Conservation (phyloP, 306 rosid species). For the Vigna nakashimae region DNA sequence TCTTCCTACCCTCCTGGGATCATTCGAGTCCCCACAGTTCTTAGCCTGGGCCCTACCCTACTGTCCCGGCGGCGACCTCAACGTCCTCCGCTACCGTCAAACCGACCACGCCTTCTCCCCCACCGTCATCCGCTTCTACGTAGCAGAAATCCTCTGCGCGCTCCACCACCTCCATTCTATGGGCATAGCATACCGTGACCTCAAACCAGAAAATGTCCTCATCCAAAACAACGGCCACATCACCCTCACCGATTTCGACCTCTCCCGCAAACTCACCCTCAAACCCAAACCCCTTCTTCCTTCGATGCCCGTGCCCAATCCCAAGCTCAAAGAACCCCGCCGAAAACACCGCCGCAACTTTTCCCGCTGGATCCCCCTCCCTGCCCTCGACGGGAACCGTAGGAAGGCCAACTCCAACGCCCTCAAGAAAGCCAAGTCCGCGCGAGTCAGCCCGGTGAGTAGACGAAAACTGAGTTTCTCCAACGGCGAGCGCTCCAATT, state of each 20-base stretch:
- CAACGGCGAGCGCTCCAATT: constrained; percentile 82
- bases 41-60: constrained; percentile 87
- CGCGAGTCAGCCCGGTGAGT: constrained; percentile 92
- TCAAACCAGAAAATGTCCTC: constrained; percentile 94
- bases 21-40: constrained; percentile 60
- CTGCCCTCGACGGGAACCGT: not conserved
- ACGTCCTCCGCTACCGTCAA: constrained; percentile 84
- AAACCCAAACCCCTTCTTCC: constrained; percentile 47
- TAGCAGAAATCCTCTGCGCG: constrained; percentile 87
- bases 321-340: constrained; percentile 38
- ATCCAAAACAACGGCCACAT: constrained; percentile 84
- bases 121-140: constrained; percentile 73
- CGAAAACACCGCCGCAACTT: constrained; percentile 59
- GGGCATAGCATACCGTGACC: constrained; percentile 89
- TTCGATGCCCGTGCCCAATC: constrained; percentile 19
- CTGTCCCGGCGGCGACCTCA: constrained; percentile 95
- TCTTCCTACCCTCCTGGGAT: constrained; percentile 67
- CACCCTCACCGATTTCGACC: constrained; percentile 95
- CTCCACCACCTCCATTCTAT: constrained; percentile 78
- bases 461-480: constrained; percentile 71
- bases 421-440: constrained; percentile 76
- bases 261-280: constrained; percentile 67
- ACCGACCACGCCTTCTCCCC: constrained; percentile 81
- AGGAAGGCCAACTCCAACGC: not conserved
- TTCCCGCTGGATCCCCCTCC: constrained; percentile 62